Conservation (phyloP, 1,284 basidiomycete genomes). For the Pseudozyma hubeiensis region DNA sequence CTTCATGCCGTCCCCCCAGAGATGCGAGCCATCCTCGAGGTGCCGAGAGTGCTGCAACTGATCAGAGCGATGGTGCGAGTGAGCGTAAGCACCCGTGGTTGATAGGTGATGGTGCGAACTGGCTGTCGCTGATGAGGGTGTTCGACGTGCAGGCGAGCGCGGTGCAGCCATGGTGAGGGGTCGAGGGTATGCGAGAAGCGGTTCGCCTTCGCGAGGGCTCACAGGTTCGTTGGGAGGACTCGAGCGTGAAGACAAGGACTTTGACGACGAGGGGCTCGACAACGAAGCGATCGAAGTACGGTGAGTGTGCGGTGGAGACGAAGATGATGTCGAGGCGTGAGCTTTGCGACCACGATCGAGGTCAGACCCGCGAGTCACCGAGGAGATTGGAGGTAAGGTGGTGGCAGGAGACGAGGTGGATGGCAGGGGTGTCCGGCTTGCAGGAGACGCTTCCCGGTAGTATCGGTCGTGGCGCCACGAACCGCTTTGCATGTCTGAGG, state of each 20-base stretch:
- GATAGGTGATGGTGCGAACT: constrained; percentile 4
- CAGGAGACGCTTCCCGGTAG: constrained; percentile 15
- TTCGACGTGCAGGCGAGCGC: constrained; percentile 6
- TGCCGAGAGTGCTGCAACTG: constrained; percentile 14
- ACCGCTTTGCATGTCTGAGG: constrained; percentile 29
- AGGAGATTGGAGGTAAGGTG: constrained; percentile 31
- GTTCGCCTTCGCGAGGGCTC: constrained; percentile 34
- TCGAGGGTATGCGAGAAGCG: constrained; percentile 14
- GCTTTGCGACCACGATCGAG: neutral
- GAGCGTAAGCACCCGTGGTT: constrained; percentile 2
- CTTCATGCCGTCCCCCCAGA: constrained; percentile 51
- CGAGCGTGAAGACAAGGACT: constrained; percentile 13
- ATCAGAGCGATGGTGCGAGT: constrained; percentile 16
- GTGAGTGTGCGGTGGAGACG: neutral
- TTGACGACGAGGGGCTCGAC: constrained; percentile 21
- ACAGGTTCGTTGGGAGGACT: constrained; percentile 26
- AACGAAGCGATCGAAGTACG: neutral
- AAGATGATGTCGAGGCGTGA: constrained; percentile 16
- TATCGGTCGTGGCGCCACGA: constrained; percentile 12
- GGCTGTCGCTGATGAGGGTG: constrained; percentile 5
- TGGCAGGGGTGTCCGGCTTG: constrained; percentile 11
- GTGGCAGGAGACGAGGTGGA: constrained; percentile 3
- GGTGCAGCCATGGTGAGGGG: constrained; percentile 13
- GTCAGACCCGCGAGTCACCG: constrained; percentile 2
- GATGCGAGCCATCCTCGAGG: constrained; percentile 40